Percentiles rank a stretch among this genome's conserved stretches.
These are phyloP conservation scores for Lasiodiplodia sp. DNA, from an alignment of 2,329 filamentous ascomycete genomes.

Conservation along the genomic window DNA sequence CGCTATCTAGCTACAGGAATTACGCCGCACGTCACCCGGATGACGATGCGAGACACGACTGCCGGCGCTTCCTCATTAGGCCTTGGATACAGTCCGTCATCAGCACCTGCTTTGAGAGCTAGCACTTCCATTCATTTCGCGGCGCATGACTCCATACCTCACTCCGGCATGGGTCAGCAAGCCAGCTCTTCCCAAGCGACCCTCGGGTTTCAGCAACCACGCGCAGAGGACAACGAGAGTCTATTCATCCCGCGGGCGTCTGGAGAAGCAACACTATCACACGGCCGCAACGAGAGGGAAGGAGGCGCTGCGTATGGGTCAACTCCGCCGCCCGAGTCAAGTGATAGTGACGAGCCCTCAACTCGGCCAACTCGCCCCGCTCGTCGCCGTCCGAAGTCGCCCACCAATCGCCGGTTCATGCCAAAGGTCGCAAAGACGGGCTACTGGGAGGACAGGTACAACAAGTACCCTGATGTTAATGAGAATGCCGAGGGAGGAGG, in stretches of 20 bases:
- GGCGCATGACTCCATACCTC: neutral
- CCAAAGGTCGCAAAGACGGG: neutral
- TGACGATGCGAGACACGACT: neutral
- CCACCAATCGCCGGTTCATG: neutral
- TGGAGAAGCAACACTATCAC: neutral
- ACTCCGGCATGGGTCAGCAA: neutral
- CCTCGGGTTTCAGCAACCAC: neutral
- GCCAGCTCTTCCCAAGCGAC: neutral
- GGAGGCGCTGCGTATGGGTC: neutral
- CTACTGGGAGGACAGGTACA: conserved; percentile 2
- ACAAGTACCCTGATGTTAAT: neutral
- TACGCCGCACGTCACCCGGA: neutral
- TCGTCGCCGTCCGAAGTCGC: neutral
- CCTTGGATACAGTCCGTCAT: neutral
- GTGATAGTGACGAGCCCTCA: neutral
- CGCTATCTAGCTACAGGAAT: neutral
- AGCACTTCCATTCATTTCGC: neutral
- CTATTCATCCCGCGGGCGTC: neutral
- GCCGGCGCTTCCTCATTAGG: neutral
- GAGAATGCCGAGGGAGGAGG: conserved; percentile 6
- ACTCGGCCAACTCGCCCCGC: neutral
- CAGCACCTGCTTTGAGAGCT: neutral
- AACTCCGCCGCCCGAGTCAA: neutral
- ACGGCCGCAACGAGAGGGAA: neutral
- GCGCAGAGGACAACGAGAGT: neutral